Percentiles rank a stretch among this genome's conserved stretches.
These are phyloP conservation scores for Stemphylium beticola DNA, from an alignment of 2,329 filamentous ascomycete species.

Conservation along the genomic window DNA sequence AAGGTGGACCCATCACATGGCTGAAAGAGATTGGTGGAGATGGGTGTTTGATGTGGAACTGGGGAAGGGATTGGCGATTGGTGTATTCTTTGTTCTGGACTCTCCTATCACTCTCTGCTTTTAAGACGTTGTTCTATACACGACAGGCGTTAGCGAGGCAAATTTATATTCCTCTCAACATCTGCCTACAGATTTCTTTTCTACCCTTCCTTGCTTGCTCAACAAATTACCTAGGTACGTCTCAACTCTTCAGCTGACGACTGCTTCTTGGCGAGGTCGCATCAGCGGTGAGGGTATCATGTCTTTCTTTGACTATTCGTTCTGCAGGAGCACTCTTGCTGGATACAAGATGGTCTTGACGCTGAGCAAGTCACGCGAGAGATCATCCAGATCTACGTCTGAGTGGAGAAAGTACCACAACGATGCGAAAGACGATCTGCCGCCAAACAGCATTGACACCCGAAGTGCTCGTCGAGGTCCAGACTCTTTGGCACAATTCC, in stretches of 20 bases:
- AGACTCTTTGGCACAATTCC: background rate
- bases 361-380: background rate
- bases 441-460: background rate
- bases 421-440: background rate
- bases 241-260: no score
- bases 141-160: background rate
- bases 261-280: no score
- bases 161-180: background rate
- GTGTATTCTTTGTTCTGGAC: constrained; percentile 1
- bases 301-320: no score
- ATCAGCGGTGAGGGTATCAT: no score
- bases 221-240: no score
- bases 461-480: background rate
- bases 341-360: no score
- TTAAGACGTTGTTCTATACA: background rate
- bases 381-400: background rate
- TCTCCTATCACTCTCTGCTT: background rate
- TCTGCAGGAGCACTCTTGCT: no score
- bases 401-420: background rate
- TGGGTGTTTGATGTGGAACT: background rate
- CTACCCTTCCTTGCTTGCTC: no score
- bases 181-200: background rate
- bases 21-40: background rate
- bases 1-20: no score
- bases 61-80: background rate